Percentiles rank a stretch among this genome's conserved stretches.
Evolutionary conservation across 2,329 filamentous ascomycete genomes (phyloP).

Genomic region (Colletotrichum somersetense): DNA sequence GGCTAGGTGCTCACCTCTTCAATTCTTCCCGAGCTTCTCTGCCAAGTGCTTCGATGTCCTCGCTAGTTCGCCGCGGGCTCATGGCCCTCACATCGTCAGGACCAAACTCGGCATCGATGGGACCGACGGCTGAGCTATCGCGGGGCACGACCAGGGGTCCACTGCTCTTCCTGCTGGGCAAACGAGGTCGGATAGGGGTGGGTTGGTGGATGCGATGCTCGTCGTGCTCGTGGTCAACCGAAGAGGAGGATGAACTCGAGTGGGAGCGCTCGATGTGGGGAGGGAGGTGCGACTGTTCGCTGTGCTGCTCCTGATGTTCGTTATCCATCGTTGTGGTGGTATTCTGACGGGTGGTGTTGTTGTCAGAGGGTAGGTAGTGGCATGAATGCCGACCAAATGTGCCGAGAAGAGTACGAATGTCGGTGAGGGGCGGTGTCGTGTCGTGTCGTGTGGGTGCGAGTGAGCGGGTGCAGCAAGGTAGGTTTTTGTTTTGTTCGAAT

Average conservation of each 20-base stretch:
- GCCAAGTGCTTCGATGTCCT: slow-evolving; percentile 89
- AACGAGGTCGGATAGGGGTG: slow-evolving; percentile 71
- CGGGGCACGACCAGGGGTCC: slow-evolving; percentile 86
- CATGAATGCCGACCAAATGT: slow-evolving; percentile 2
- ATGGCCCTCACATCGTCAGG: slow-evolving; percentile 92
- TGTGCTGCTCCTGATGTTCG: slow-evolving; percentile 43
- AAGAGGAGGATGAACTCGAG: slow-evolving; percentile 51
- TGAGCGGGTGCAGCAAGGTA: neutral
- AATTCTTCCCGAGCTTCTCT: slow-evolving; percentile 81
- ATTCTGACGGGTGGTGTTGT: neutral
- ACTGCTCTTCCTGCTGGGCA: slow-evolving; percentile 82
- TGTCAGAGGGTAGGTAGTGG: neutral
- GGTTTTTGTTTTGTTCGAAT: neutral
- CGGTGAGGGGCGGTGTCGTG: neutral
- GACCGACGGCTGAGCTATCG: slow-evolving; percentile 79
- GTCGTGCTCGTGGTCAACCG: slow-evolving; percentile 49
- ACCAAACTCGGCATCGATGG: slow-evolving; percentile 80
- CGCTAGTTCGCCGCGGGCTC: slow-evolving; percentile 91
- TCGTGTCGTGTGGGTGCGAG: neutral
- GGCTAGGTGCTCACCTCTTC: slow-evolving; percentile 61
- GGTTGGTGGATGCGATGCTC: slow-evolving; percentile 62
- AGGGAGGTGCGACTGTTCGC: slow-evolving; percentile 45
- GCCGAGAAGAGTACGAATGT: slow-evolving; percentile 2
- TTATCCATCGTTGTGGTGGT: slow-evolving; percentile 42
- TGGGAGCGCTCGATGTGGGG: slow-evolving; percentile 53